Conservation (phyloP, 495 filamentous ascomycete species). For the Lasiosphaeria ovina region DNA sequence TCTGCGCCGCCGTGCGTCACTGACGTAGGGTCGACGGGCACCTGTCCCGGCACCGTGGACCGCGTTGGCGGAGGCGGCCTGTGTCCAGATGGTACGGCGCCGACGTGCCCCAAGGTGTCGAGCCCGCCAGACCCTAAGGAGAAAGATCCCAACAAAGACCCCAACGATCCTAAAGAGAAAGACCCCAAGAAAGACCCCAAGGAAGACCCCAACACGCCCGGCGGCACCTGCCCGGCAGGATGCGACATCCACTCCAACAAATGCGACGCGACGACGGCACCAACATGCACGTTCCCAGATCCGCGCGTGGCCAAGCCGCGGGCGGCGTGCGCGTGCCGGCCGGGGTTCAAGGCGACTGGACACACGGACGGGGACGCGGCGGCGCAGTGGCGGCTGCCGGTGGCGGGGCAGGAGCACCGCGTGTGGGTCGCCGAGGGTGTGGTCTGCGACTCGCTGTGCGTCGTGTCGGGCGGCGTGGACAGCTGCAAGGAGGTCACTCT, state of each 20-base stretch:
- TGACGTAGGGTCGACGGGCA: no score
- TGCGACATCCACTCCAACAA: slow-evolving; percentile 3
- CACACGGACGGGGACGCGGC: neutral
- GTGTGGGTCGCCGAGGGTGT: slow-evolving; percentile 3
- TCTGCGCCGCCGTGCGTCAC: no score
- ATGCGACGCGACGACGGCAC: slow-evolving; percentile 3
- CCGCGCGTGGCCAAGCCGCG: neutral
- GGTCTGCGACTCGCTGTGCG: slow-evolving; percentile 3
- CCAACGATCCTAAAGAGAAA: no score
- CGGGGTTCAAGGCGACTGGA: neutral
- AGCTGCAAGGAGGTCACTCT: neutral
- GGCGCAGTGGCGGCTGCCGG: slow-evolving; percentile 1
- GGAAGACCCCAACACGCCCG: no score
- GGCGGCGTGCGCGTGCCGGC: neutral
- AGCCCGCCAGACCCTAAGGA: no score
- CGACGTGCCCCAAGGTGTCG: no score
- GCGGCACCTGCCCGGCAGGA: neutral
- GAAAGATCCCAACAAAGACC: no score
- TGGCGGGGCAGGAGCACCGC: slow-evolving; percentile 1
- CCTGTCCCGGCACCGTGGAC: no score
- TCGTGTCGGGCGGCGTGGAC: neutral
- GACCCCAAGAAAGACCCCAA: no score
- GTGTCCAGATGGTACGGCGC: no score
- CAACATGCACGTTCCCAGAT: neutral
- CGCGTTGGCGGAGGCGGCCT: no score